Conservation (phyloP, 257 asterid species). For the Fraxinus excelsior region DNA sequence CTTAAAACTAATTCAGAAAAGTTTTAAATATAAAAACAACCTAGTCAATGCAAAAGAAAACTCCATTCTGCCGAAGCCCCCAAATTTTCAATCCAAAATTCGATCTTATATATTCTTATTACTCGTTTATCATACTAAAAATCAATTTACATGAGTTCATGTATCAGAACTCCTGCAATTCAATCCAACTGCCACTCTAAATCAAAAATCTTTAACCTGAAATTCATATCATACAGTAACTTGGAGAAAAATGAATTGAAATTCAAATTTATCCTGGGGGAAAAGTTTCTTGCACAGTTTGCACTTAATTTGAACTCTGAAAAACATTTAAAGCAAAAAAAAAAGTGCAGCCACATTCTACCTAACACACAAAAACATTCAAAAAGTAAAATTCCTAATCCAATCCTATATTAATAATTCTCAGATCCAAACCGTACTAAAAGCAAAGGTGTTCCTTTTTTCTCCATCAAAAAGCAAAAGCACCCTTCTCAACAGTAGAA, state of each 20-base stretch:
- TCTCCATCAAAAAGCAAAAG: background rate
- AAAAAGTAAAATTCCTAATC: constrained; percentile 14
- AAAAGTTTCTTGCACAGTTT: background rate
- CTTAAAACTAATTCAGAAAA: background rate
- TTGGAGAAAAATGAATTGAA: background rate
- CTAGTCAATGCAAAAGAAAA: constrained; percentile 1
- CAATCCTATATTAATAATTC: background rate
- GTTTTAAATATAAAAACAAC: background rate
- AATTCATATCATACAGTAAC: background rate
- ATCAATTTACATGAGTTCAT: background rate
- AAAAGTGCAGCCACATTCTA: constrained; percentile 1
- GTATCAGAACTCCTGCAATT: constrained; percentile 12
- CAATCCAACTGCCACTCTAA: constrained; percentile 12
- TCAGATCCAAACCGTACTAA: constrained; percentile 16
- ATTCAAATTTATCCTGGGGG: background rate
- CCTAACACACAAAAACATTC: background rate
- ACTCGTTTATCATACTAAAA: constrained; percentile 4
- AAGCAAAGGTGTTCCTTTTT: constrained; percentile 5
- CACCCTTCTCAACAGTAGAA: constrained; percentile 17
- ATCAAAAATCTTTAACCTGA: background rate
- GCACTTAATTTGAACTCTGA: constrained; percentile 21
- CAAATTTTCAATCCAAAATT: constrained; percentile 18
- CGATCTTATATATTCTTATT: constrained; percentile 6
- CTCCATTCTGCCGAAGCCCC: background rate
- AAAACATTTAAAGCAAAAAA: background rate